Evolutionary conservation across 2,329 filamentous ascomycete genomes (phyloP), one percentile per base, ranked within the genome.

Genomic region (Myriosclerotinia curreyana): DNA sequence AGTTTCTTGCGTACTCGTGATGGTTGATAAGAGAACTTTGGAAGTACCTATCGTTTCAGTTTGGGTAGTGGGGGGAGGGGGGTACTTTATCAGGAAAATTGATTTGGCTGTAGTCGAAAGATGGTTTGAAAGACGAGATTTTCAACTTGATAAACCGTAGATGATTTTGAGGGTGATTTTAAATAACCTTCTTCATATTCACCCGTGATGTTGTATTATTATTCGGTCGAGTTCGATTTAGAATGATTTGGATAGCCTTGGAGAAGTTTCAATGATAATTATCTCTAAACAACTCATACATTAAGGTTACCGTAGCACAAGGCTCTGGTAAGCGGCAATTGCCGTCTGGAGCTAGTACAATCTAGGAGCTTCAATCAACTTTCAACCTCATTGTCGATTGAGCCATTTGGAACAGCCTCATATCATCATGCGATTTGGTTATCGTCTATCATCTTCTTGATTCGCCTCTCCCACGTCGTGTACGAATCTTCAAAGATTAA

Each of bases 1-100:
- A 31, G 34, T 40, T 40, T 54, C 52, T 54, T 44, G 51, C n/a
- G 49, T 42, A 46, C 42, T 59, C 42, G 55, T 59, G 42, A 59
- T 59, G 38, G 38, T 62, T 55, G 52, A 52, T 58, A 64, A 56
- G 53, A 65, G 50, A 61, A 51, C 38, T 28, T 44, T 25, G n/a
- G 42, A 59, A 22, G 49, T 44, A 54, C 48, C 59, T 54, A 61
- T 61, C 48, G 36, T 53, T 61, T 25, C 20, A 42, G 12, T 44
- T 53, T 28, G 36, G 14, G 49, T 61, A 20, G 59, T 61, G 59
- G 59, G 59, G 59, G 49, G 48, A n/a, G 42, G 48, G 48, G 48
- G 36, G 34, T 53, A 44, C 38, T 52, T 42, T 53, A 22, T 53
- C 48, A 42, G 17, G 25, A 51, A 34, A 34, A 22, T 25, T 22